phyloP scores from a whole-genome alignment of 495 filamentous ascomycete genomes.

The Aspergillus cavernicola region DNA sequence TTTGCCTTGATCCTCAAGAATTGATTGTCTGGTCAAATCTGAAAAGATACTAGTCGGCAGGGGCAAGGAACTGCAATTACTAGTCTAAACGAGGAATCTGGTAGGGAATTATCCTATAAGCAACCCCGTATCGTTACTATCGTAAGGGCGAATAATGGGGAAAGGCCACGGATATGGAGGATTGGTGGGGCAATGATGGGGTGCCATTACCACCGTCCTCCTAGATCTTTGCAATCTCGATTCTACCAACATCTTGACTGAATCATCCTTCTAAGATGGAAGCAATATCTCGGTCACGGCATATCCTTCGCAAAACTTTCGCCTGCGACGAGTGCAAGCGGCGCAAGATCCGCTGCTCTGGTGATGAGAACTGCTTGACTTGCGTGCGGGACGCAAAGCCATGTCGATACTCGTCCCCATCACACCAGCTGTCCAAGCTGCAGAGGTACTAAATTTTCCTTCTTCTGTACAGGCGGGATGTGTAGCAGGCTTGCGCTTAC shows the following conservation, averaged over 20 bases:
- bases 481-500: neutral
- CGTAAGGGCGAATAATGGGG: neutral
- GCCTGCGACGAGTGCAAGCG: conserved; percentile 22
- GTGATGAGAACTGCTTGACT: conserved; percentile 19
- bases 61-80: no score
- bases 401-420: conserved; percentile 21
- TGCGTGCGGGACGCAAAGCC: conserved; percentile 18
- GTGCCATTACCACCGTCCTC: neutral
- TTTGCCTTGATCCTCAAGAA: neutral
- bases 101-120: no score
- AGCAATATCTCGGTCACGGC: conserved; percentile 3
- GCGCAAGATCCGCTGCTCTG: conserved; percentile 22
- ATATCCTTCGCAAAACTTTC: conserved; percentile 19
- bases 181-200: neutral
- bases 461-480: neutral
- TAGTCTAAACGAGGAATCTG: no score
- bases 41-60: no score
- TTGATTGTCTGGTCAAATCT: neutral
- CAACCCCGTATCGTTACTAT: no score
- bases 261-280: neutral
- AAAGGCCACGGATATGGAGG: neutral
- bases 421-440: conserved; percentile 10
- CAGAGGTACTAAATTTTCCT: conserved; percentile 8
- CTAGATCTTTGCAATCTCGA: neutral
- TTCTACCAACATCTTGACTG: neutral